Base-by-base conservation (phyloP, 805 yeast species). In the Pichia gijzeniarum region DNA sequence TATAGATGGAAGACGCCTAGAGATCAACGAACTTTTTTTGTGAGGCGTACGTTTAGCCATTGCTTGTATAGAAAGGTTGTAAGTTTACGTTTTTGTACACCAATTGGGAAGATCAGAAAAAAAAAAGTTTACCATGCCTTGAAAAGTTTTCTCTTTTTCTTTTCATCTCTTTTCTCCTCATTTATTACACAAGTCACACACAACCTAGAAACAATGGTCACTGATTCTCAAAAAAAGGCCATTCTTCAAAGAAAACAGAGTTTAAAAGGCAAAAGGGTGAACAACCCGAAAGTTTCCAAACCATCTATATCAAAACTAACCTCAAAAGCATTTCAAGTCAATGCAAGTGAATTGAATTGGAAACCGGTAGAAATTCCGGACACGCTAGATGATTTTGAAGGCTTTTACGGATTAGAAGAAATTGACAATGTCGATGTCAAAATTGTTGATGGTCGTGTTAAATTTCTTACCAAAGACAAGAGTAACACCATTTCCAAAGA, bases 401-500 rank as follows among this genome's bases (percentile, higher is more conserved):
- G 96, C 0, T 83, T 90, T 56, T 88, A 81, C 61, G 99, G 97
- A 0, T 68, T 93, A 31, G 99, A 91, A 62, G 98, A 91, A 61
- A 73, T 93, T 41, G 96, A 88, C 47, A 97, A 96, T 37, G 97
- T 91, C 30, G 90, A 76, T 56, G 90, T 91, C 6, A 79, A 85
- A 48, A 72, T 80, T 44, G 76, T 79, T 2, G 70, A 85, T 50
- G 96, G 95, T 13, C 67, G 70, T 41, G 80, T 83, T 0, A 75
- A 76, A 44, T 84, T 82, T 56, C 58, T 72, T n/a, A 72, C 71
- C 9, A 69, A 59, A 13, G 72, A 69, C 34, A 56, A 63, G 50
- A 40, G 39, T 10, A 50, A 46, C 33, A 48, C 35, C 13, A 36
- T 44, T 9, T 44, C 53, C 18, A 40, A 44, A 22, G 61, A 57